Base-by-base conservation (phyloP, 2,329 filamentous ascomycete genomes). In the Cadophora sp. region DNA sequence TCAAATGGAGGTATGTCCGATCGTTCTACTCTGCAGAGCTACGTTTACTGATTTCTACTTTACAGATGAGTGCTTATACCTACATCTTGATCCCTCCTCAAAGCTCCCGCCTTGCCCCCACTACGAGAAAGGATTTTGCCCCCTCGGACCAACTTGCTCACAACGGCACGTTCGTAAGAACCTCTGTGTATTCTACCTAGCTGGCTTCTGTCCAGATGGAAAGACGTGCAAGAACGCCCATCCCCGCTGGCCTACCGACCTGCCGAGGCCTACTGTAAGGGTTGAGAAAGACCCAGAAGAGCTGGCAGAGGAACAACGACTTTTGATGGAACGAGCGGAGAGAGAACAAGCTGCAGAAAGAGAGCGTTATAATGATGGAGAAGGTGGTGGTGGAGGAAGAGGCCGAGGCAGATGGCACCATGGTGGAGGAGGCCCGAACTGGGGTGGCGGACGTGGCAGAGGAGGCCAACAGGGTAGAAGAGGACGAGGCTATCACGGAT, bases 121-220 rank as follows among this genome's bases (percentile, higher is more conserved):
- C 80, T 99, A 97, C 82, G 94, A 97, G 69, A 89, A 91, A 73
- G 96, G 96, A 1, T 98, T 98, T 82, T 99, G 96, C 76, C 93
- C 93, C 20, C 85, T 98, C 11, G 96, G 96, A 0, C 94, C 94
- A 1, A 81, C 87, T 67, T 99, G 96, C 80, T 89, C 91, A 27
- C 94, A 97, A 81, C 92, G 94, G 73, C 96, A 99, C 80, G 90
- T 97, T 65, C 88, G 94, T 67, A 89, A 92, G 70, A 89, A 86
- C 71, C 79, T 97, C 7, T 99, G 96, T 77, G 84, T 84, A 1
- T 97, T 91, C 78, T 99, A 97, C 77, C 83, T 98, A 18, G 93
- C 93, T 8, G 96, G 96, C 1, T 99, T 99, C 82, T 99, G 96
- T 78, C 96, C 96, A 0, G 91, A 97, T 64, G 95, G 90, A 1